phyloP scores from a whole-genome alignment of 2,329 filamentous ascomycete species.

The Colletotrichum tropicicola region DNA sequence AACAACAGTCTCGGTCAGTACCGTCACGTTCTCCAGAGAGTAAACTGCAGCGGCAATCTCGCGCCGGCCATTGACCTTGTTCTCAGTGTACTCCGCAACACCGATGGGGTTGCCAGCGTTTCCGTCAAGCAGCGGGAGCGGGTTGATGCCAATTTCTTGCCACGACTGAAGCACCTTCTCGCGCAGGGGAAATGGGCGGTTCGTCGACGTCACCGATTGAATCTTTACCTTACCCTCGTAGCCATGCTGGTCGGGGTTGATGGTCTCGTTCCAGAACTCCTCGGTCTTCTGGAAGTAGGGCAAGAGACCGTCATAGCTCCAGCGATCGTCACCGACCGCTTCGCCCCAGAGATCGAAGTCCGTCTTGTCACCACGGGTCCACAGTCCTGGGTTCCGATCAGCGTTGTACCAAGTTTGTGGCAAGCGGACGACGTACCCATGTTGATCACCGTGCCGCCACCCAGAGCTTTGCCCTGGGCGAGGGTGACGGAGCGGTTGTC shows the following conservation, averaged over 20 bases:
- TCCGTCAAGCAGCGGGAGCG: slow-evolving; percentile 36
- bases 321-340: slow-evolving; percentile 46
- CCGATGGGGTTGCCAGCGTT: slow-evolving; percentile 41
- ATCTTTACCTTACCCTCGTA: slow-evolving; percentile 47
- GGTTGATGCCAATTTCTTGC: slow-evolving; percentile 48
- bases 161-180: slow-evolving; percentile 46
- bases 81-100: slow-evolving; percentile 41
- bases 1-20: slow-evolving; percentile 36
- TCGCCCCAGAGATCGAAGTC: slow-evolving; percentile 56
- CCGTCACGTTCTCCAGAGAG: slow-evolving; percentile 36
- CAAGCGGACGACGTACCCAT: slow-evolving; percentile 34
- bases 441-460: slow-evolving; percentile 51
- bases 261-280: slow-evolving; percentile 34
- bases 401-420: too few relatives aligned
- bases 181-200: slow-evolving; percentile 48
- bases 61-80: slow-evolving; percentile 34
- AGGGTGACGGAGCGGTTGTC: slow-evolving; percentile 36
- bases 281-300: slow-evolving; percentile 55
- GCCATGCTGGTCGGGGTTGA: slow-evolving; percentile 46
- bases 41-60: slow-evolving; percentile 36
- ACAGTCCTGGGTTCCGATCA: slow-evolving; percentile 38
- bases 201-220: slow-evolving; percentile 38
- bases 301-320: slow-evolving; percentile 54
- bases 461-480: slow-evolving; percentile 48
- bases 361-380: slow-evolving; percentile 51